Percentiles rank a stretch among this genome's conserved stretches.
Evolutionary conservation across 768 basidiomycete genomes (phyloP).

Genomic region (Daedalea quercina): DNA sequence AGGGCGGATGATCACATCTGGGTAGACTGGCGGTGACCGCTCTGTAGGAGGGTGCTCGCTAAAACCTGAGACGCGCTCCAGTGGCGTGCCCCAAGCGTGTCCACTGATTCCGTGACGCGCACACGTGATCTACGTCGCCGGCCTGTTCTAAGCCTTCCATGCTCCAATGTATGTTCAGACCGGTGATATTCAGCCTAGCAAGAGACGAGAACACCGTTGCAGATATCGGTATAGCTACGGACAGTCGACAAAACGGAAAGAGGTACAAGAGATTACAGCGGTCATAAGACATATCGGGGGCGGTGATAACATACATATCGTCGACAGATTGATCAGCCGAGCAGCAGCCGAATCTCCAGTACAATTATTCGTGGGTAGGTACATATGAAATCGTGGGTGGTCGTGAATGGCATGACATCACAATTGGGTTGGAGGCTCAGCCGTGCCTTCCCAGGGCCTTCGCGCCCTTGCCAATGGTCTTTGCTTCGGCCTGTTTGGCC

Average conservation of each 20-base stretch:
- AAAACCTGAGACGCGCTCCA: not conserved
- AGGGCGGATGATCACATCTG: not conserved
- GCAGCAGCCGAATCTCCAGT: too few species aligned
- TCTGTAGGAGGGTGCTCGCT: not conserved
- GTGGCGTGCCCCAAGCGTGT: not conserved
- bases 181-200: too few species aligned
- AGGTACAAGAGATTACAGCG: not conserved
- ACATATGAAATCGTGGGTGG: not conserved
- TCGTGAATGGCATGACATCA: not conserved
- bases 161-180: too few species aligned
- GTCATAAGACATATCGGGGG: not conserved
- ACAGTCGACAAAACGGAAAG: too few species aligned
- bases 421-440: slow-evolving; percentile 2
- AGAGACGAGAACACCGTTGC: too few species aligned
- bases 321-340: too few species aligned
- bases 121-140: too few species aligned
- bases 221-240: too few species aligned
- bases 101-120: too few species aligned
- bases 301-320: not conserved
- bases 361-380: not conserved
- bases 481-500: slow-evolving; percentile 46
- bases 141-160: too few species aligned
- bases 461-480: slow-evolving; percentile 42
- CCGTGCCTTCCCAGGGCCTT: slow-evolving; percentile 36
- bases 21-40: not conserved